Base-by-base conservation (phyloP, 2,329 filamentous ascomycete species). In the Paecilomyces formosus region DNA sequence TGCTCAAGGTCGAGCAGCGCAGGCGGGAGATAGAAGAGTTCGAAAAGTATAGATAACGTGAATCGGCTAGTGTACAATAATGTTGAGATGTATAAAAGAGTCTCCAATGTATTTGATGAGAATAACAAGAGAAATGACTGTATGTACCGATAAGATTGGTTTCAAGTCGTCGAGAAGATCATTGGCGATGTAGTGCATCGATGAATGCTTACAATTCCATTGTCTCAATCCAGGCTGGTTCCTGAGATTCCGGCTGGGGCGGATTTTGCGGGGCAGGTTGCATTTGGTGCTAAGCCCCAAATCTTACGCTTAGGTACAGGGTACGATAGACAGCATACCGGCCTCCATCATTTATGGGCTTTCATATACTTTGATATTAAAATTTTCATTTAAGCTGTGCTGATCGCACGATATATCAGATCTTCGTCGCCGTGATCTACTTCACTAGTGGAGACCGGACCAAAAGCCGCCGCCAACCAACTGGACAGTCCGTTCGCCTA, bases 1-100 rank as follows among this genome's bases (percentile, higher is more conserved):
- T 96, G 55, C 79, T 83, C 58, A 79, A 81, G 59, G 88, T 97
- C 1, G 84, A 88, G 68, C 77, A 78, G 62, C 84, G 87, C 64
- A 80, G 87, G 68, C 78, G 78, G 57, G 90, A 95, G 70, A 88
- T 91, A 52, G 82, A 81, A 57, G 75, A 76, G 50, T 83, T 78
- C 65, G 75, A 79, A 54, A 72, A 75, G 59, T 83, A 79, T 63
- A 75, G 79, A 63, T 81, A 50, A 31, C 30, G 8, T 31, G 30
- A 31, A 53, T 85, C 82, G 63, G 15, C 26, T 21, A 6, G 24
- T 26, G 21, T 24, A 13, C 50, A 22, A 26, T 52, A 28, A 52
- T 26, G 9, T 4, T 21, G 22, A 52, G 13, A 24, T 26, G 5
- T 45, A n/a, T 45, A 45, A 45, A 18, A 45, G 5, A 45, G 30